These are phyloP conservation scores for Plenodomus lindquistii DNA, from an alignment of 2,329 filamentous ascomycete species.

Conservation along the genomic window DNA sequence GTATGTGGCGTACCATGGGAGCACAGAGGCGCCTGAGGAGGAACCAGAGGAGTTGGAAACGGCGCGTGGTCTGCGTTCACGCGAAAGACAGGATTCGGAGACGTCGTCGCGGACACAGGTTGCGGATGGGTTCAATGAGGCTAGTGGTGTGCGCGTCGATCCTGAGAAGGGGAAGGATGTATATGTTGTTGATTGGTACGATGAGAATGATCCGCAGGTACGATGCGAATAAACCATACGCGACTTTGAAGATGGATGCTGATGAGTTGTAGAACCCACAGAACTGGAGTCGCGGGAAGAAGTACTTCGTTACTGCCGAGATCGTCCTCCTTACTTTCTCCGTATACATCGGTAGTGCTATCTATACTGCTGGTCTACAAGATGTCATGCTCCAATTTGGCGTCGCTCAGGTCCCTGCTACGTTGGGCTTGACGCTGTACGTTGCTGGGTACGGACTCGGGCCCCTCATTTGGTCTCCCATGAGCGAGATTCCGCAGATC, in stretches of 20 bases:
- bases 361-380: conserved; percentile 51
- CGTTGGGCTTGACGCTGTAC: conserved; percentile 49
- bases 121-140: conserved; percentile 28
- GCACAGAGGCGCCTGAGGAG: conserved; percentile 41
- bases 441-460: conserved; percentile 39
- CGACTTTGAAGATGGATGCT: not conserved
- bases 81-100: conserved; percentile 12
- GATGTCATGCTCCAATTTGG: conserved; percentile 58
- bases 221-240: not conserved
- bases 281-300: conserved; percentile 53
- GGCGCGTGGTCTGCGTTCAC: conserved; percentile 11
- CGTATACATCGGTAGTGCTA: conserved; percentile 56
- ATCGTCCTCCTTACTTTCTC: conserved; percentile 57
- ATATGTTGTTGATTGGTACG: conserved; percentile 57
- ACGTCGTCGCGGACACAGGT: conserved; percentile 19
- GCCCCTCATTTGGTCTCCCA: conserved; percentile 44
- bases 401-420: conserved; percentile 53
- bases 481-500: conserved; percentile 54
- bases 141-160: conserved; percentile 51
- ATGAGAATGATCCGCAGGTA: conserved; percentile 50
- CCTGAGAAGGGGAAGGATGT: conserved; percentile 57
- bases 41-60: conserved; percentile 24
- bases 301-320: conserved; percentile 50
- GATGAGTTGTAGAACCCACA: conserved; percentile 45
- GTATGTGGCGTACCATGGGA: conserved; percentile 53